Evolutionary conservation across 2,329 filamentous ascomycete genomes (phyloP), one percentile per base, ranked within the genome.

Genomic region (Cyclaneusma minus): DNA sequence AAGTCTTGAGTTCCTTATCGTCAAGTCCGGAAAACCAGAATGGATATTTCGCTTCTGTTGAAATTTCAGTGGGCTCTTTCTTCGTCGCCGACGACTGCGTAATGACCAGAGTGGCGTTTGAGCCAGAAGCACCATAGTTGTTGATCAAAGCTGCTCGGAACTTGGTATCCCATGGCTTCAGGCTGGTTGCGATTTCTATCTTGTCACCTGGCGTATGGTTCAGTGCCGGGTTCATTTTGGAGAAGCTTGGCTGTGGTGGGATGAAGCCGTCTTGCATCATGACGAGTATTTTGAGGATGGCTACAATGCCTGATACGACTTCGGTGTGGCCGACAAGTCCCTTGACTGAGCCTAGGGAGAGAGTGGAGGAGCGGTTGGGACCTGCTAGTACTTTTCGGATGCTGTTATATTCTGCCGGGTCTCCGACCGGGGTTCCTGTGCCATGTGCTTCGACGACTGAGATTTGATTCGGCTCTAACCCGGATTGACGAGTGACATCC

Each of bases 381-480:
- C 18, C 18, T 7, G 8, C 18, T 7, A 20, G 11, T 8, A 20
- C 18, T 11, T 20, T 11, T 20, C 18, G 18, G 13, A 24, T 24
- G 9, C 8, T 7, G 13, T 12, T 12, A 24, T 8, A 7, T 13
- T 24, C 22, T 7, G 13, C 13, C 8, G 22, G 22, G 13, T 24
- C 22, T 10, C 22, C 22, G 22, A 13, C 22, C 13, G 8, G 22
- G 13, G 22, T 24, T 7, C 22, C 22, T 8, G 22, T 24, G 9
- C 22, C 22, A 12, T 24, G 22, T 7, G 22, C 22, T 11, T 20
- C 18, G 18, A 20, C 18, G 18, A 7, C 7, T 49, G 71, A 71
- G 27, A 89, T 64, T 33, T 84, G 75, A 25, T 71, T 62, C 2
- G 80, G 76, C 41, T 83, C 72, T n/a, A 84, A 62, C 32, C 75